Conservation (phyloP, 495 filamentous ascomycete species). For the Aspergillus haitiensis region DNA sequence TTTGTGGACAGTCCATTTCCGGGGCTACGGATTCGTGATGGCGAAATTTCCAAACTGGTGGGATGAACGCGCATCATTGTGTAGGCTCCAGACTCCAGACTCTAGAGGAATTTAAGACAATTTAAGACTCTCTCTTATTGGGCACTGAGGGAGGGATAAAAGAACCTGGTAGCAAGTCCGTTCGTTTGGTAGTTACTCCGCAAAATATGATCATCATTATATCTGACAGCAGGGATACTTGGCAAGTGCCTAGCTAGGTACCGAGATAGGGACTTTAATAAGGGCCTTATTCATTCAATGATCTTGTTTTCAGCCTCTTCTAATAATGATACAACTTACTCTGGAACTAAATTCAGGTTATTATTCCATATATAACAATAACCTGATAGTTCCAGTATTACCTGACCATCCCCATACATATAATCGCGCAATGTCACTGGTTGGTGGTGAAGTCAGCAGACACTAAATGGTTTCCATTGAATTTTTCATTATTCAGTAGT, state of each 20-base stretch:
- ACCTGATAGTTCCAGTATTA: no score
- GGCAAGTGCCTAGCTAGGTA: not conserved
- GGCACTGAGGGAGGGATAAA: no score
- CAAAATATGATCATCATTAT: no score
- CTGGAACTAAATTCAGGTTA: not conserved
- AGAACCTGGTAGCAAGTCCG: no score
- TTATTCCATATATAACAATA: not conserved
- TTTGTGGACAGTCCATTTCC: not conserved
- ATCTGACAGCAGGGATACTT: not conserved
- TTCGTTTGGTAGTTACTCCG: no score
- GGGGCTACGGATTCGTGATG: not conserved
- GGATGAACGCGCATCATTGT: not conserved
- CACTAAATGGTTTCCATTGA: conserved; percentile 12
- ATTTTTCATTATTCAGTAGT: no score
- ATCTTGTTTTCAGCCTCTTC: no score
- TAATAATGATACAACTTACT: not conserved
- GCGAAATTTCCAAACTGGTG: not conserved
- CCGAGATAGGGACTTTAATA: no score
- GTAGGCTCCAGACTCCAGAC: not conserved
- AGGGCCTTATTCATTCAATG: no score
- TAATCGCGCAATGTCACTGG: not conserved
- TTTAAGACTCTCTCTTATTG: no score
- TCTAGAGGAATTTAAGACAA: no score
- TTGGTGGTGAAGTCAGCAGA: conserved; percentile 8
- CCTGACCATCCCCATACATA: not conserved